These are phyloP conservation scores for Collariella sp. DNA, from an alignment of 495 filamentous ascomycete genomes.

Conservation along the genomic window DNA sequence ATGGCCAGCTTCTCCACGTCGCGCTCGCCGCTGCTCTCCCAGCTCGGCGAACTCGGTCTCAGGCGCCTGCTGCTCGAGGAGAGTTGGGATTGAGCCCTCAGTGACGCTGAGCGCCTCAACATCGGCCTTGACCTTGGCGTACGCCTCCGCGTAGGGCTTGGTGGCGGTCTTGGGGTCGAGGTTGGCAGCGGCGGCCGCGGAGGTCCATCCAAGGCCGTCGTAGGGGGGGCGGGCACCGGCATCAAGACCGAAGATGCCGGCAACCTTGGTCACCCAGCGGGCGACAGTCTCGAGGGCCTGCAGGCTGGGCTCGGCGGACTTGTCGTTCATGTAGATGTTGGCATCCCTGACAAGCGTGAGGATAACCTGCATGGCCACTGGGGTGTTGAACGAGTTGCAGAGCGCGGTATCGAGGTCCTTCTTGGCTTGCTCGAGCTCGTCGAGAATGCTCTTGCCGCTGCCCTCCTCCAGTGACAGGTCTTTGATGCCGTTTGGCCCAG, in stretches of 20 bases:
- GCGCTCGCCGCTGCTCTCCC: conserved; percentile 29
- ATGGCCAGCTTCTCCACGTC: conserved; percentile 48
- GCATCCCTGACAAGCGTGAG: conserved; percentile 64
- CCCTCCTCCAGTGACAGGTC: conserved; percentile 31
- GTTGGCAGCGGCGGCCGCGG: conserved; percentile 49
- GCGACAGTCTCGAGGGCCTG: conserved; percentile 53
- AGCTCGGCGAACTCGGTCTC: conserved; percentile 36
- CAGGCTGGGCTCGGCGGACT: conserved; percentile 42
- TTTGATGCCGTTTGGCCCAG: conserved; percentile 37
- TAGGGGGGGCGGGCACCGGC: conserved; percentile 48
- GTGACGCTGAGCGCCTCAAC: conserved; percentile 31
- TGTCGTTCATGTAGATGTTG: conserved; percentile 58
- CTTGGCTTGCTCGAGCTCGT: conserved; percentile 54
- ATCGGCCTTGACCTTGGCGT: conserved; percentile 31
- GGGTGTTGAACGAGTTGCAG: conserved; percentile 84
- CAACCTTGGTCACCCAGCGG: conserved; percentile 74
- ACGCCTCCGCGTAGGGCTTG: conserved; percentile 37
- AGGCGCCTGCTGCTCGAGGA: conserved; percentile 31
- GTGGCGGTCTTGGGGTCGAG: conserved; percentile 36
- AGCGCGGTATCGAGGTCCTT: conserved; percentile 56
- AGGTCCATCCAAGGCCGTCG: conserved; percentile 73
- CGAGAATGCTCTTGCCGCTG: conserved; percentile 23
- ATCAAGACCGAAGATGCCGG: conserved; percentile 81
- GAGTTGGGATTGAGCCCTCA: conserved; percentile 18
- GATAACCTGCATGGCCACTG: conserved; percentile 63